Evolutionary conservation across 2,329 filamentous ascomycete species (phyloP), one percentile per base, ranked within the genome.

Genomic region (Chalaropsis thielavioides): DNA sequence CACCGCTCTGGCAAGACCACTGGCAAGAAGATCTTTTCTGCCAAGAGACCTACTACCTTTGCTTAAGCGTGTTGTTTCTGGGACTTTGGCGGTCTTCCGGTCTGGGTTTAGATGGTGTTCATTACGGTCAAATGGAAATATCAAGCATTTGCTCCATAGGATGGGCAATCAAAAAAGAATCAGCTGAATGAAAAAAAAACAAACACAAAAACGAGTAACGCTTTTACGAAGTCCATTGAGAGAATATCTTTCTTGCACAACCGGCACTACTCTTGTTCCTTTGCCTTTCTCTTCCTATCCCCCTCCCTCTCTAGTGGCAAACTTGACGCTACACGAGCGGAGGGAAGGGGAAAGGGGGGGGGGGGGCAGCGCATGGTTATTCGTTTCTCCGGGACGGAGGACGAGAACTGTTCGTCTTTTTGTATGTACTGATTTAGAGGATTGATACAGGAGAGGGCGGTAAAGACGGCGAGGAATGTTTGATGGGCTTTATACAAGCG

Each of bases 1-100:
- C 94, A 99, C 86, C 94, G 95, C 75, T 81, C 92, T 76, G 83
- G 87, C 82, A 92, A 91, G 82, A 83, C 83, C 79, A 80, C 79
- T 77, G 85, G 82, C 83, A 89, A 88, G 84, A 95, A 95, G 86
- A 77, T 97, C 78, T 99, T 95, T 83, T 85, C 88, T 77, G 86
- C 90, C 76, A 90, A 85, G 81, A 88, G 94, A 81, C 94, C 94
- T 75, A 90, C 90, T 75, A 99, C 94, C 79, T 97, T 97, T 85
- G 94, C 91, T 84, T 97, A 91, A 83, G 76, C 80, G 76, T 78
- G 79, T 78, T 76, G 75, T 76, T 77, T 75, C 80, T 76, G 73
- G 71, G 74, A 75, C 73, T 75, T 75, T 73, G 77, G 75, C 51
- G 41, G 63, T 63, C 64, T 76, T 78, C 63, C 66, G 76, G 79